These are phyloP conservation scores for Paecilomyces formosus DNA, from an alignment of 2,329 filamentous ascomycete species.

Conservation along the genomic window DNA sequence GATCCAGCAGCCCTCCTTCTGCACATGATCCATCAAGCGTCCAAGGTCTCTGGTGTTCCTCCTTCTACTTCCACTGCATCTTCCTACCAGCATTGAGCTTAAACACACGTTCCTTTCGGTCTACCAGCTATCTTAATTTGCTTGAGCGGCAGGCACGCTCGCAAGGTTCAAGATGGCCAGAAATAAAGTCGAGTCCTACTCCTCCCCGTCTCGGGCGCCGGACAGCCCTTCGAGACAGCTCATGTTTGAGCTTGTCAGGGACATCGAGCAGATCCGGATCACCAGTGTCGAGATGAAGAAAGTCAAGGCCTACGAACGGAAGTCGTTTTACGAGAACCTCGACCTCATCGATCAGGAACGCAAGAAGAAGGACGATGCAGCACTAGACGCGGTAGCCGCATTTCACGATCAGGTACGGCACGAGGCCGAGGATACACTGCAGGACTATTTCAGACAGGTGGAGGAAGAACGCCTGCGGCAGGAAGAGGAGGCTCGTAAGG, in stretches of 20 bases:
- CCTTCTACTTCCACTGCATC: background rate
- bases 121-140: background rate
- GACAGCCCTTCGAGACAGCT: conserved; percentile 36
- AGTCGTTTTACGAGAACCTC: conserved; percentile 49
- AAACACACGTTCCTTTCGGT: background rate
- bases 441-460: conserved; percentile 37
- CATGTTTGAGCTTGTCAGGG: conserved; percentile 30
- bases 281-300: conserved; percentile 37
- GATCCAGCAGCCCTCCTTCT: background rate
- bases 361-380: conserved; percentile 56
- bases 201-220: conserved; percentile 6
- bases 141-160: background rate
- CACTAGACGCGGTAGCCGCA: conserved; percentile 57
- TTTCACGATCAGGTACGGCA: conserved; percentile 60
- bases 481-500: conserved; percentile 27
- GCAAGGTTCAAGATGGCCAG: conserved; percentile 18
- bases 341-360: conserved; percentile 57
- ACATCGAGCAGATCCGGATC: conserved; percentile 33
- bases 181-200: conserved; percentile 17
- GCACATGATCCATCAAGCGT: background rate
- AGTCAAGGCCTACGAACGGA: conserved; percentile 35
- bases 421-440: conserved; percentile 47
- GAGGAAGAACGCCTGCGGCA: conserved; percentile 29
- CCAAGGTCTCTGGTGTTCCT: background rate
- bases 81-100: background rate